phyloP scores from a whole-genome alignment of 2,329 filamentous ascomycete species.

The Fusarium sp. region DNA sequence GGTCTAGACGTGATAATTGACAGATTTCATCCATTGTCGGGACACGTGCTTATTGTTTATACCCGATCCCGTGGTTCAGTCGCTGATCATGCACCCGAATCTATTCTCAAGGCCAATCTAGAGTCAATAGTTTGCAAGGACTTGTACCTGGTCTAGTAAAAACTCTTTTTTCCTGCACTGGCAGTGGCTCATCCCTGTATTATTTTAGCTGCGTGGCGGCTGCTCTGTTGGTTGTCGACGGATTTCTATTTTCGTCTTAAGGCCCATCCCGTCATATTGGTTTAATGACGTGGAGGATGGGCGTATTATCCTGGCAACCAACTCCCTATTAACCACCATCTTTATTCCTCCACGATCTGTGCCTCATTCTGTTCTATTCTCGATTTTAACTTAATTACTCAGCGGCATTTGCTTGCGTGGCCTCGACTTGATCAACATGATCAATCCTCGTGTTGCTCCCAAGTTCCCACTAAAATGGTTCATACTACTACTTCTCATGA shows the following conservation, averaged over 20 bases:
- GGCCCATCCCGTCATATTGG: slow-evolving; percentile 9
- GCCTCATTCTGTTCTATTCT: neutral
- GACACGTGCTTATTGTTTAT: slow-evolving; percentile 30
- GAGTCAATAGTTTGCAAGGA: neutral
- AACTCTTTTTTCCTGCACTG: neutral
- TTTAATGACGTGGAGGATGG: slow-evolving; percentile 15
- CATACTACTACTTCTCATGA: neutral
- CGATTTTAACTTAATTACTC: neutral
- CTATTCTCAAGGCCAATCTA: slow-evolving; percentile 1
- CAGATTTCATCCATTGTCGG: neutral
- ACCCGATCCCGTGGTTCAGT: slow-evolving; percentile 30
- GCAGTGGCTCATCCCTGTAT: slow-evolving; percentile 12
- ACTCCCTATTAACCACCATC: neutral
- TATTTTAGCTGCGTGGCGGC: slow-evolving; percentile 25
- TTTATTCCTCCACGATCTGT: neutral
- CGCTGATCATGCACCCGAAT: slow-evolving; percentile 14
- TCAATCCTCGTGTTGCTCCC: slow-evolving; percentile 5
- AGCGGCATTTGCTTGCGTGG: slow-evolving; percentile 18
- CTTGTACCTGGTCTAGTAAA: slow-evolving; percentile 12
- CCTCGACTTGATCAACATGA: neutral
- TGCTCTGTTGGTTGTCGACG: neutral
- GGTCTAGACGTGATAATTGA: slow-evolving; percentile 12
- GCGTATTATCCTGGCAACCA: neutral
- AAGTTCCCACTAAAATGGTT: neutral
- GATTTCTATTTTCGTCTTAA: slow-evolving; percentile 26